A percentile compares a stretch with the other conserved stretches of the same genome.
Conservation (phyloP, 495 filamentous ascomycete species). For the Hypoxylon perforatum region DNA sequence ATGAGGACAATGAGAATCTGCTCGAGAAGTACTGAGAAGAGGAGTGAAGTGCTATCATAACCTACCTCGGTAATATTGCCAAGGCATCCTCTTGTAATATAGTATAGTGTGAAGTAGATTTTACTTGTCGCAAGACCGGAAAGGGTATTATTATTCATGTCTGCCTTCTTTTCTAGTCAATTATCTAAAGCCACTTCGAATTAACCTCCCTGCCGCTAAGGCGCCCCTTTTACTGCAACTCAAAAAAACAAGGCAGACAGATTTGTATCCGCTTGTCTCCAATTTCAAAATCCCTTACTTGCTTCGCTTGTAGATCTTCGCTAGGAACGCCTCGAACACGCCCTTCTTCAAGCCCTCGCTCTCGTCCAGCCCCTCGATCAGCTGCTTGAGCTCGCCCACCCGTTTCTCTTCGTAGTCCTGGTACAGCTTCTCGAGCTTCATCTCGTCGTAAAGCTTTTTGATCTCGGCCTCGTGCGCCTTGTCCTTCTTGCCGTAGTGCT, state of each 20-base stretch:
- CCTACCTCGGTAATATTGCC: not conserved
- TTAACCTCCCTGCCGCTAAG: constrained; percentile 9
- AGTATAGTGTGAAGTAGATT: not conserved
- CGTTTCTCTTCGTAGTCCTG: constrained; percentile 86
- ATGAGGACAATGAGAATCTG: not conserved
- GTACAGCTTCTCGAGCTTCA: constrained; percentile 84
- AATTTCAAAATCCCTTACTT: constrained; percentile 67
- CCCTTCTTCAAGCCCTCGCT: constrained; percentile 85
- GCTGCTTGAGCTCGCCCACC: constrained; percentile 75
- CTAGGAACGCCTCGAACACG: constrained; percentile 89
- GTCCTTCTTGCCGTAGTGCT: constrained; percentile 93
- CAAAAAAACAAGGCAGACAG: not conserved
- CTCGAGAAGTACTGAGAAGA: not conserved
- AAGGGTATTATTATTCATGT: constrained; percentile 35
- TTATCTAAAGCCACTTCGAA: constrained; percentile 12
- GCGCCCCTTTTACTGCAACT: constrained; percentile 1
- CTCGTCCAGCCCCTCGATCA: constrained; percentile 86
- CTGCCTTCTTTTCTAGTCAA: constrained; percentile 14
- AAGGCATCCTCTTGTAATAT: not conserved
- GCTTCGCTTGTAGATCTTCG: constrained; percentile 96
- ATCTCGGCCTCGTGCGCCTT: constrained; percentile 78
- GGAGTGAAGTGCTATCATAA: not conserved
- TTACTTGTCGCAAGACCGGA: not conserved
- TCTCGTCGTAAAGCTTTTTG: constrained; percentile 86
- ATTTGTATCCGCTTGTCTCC: not conserved